Percentiles rank a stretch among this genome's conserved stretches.
Evolutionary conservation across 1,139 yeast genomes (phyloP).

Genomic region (Yamadazyma jaroonii): DNA sequence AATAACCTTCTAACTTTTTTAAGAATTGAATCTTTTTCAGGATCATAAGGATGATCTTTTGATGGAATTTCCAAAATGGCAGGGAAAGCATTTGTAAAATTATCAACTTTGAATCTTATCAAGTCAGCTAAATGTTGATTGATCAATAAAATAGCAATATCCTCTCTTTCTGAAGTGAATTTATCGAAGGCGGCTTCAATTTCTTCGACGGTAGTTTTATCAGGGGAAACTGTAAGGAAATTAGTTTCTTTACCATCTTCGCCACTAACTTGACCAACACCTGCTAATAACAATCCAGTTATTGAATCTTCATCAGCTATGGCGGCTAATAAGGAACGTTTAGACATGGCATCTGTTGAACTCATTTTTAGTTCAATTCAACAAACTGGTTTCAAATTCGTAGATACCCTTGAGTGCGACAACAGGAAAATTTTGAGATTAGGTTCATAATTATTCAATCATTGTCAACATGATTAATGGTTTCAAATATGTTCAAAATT

Average conservation of each 20-base stretch:
- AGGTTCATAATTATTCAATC: too few species aligned
- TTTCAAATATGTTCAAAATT: too few species aligned
- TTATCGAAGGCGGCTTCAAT: conserved; percentile 72
- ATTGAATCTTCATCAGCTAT: conserved; percentile 98
- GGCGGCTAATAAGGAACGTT: conserved; percentile 81
- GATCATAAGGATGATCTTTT: conserved; percentile 97
- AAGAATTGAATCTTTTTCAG: conserved; percentile 94
- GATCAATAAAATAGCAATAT: conserved; percentile 86
- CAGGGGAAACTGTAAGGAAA: conserved; percentile 75
- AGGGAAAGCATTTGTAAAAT: conserved; percentile 88
- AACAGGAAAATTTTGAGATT: neutral
- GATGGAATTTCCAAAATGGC: conserved; percentile 97
- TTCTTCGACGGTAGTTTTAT: conserved; percentile 74
- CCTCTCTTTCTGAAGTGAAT: conserved; percentile 75
- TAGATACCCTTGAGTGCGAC: conserved; percentile 1
- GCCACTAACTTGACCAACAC: conserved; percentile 82
- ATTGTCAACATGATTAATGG: too few species aligned
- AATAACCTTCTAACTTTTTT: conserved; percentile 91
- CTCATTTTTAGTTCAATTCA: conserved; percentile 4
- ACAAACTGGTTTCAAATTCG: neutral
- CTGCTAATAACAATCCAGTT: conserved; percentile 93
- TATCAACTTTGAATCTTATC: conserved; percentile 79
- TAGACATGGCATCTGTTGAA: conserved; percentile 16
- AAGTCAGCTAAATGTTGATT: conserved; percentile 95
- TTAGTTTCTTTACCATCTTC: conserved; percentile 71